phyloP scores from a whole-genome alignment of 257 asterid species.

The Cinchona pubescens region DNA sequence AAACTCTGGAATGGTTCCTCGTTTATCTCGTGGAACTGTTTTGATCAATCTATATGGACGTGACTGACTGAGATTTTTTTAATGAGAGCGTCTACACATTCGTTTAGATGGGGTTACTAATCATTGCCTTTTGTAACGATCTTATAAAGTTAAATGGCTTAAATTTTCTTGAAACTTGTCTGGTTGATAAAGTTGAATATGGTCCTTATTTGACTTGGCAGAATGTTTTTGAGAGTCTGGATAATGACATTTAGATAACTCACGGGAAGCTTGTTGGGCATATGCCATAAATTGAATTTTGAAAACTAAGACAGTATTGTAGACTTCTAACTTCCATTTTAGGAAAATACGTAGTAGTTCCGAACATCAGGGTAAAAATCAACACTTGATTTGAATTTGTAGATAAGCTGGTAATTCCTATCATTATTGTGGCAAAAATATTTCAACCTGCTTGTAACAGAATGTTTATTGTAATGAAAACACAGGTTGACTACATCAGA shows the following conservation, averaged over 20 bases:
- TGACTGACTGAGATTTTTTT: background rate
- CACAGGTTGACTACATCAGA: constrained; percentile 84
- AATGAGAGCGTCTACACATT: background rate
- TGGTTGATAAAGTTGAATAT: background rate
- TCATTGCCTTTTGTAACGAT: background rate
- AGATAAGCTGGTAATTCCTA: background rate
- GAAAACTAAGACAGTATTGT: background rate
- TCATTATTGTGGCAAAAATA: background rate
- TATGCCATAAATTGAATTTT: background rate
- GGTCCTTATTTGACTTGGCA: background rate
- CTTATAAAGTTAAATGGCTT: background rate
- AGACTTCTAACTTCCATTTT: background rate
- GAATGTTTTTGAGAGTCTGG: background rate
- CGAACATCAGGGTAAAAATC: background rate
- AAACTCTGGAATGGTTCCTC: background rate
- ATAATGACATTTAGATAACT: background rate
- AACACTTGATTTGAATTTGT: background rate
- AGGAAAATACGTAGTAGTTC: background rate
- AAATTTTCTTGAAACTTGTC: background rate
- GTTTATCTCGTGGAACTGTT: background rate
- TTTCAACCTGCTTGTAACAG: constrained; percentile 11
- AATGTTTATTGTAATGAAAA: constrained; percentile 18
- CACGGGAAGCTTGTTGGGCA: background rate
- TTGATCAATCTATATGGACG: background rate
- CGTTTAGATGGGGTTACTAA: background rate